These are phyloP conservation scores for Colletotrichum sp. DNA, from an alignment of 2,329 filamentous ascomycete species.

Conservation along the genomic window DNA sequence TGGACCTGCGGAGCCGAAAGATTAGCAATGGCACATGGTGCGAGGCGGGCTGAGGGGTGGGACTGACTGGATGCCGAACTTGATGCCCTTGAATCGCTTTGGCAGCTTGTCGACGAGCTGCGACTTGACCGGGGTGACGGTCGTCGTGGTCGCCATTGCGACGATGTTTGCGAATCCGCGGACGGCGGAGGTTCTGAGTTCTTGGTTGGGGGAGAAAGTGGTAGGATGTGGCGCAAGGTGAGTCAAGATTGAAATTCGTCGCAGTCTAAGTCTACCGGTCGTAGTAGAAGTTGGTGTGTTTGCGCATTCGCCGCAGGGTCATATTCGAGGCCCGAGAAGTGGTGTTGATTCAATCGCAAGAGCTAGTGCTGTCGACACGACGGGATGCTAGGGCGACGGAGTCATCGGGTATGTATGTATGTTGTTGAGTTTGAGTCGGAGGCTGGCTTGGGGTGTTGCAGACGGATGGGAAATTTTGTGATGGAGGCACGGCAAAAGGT, in stretches of 20 bases:
- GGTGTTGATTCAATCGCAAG: not conserved
- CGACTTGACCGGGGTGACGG: conserved; percentile 67
- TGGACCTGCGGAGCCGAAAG: conserved; percentile 63
- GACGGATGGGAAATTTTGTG: conserved; percentile 14
- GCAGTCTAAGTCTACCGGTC: conserved; percentile 12
- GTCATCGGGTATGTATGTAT: not conserved
- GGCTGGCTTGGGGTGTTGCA: not conserved
- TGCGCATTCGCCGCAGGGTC: conserved; percentile 19
- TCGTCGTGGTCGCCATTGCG: conserved; percentile 24
- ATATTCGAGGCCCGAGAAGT: conserved; percentile 4
- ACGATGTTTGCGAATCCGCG: not conserved
- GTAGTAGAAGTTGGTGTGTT: not conserved
- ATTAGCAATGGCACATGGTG: not conserved
- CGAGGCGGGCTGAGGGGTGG: not conserved
- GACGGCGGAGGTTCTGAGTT: not conserved
- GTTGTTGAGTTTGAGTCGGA: not conserved
- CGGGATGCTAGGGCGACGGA: not conserved
- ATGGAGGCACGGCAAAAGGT: not conserved
- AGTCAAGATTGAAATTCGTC: not conserved
- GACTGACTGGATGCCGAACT: conserved; percentile 86
- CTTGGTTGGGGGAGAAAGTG: not conserved
- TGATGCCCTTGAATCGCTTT: conserved; percentile 90
- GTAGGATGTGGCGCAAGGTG: not conserved
- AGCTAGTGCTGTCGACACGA: not conserved
- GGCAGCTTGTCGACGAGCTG: conserved; percentile 89